phyloP scores from a whole-genome alignment of 1,284 basidiomycete species.

The Kalmanozyma brasiliensis region DNA sequence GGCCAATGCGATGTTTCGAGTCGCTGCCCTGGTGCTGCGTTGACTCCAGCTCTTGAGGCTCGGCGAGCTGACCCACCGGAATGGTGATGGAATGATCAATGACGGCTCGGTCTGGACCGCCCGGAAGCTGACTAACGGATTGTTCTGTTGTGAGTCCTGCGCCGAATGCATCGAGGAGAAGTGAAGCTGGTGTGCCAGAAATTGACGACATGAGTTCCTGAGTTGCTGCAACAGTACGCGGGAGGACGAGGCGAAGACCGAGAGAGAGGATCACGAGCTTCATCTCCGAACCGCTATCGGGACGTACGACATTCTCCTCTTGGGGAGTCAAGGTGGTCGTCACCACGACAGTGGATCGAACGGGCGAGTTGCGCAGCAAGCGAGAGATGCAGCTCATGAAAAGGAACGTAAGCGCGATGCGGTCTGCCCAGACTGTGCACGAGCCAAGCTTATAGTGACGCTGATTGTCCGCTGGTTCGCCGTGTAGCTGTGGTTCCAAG shows the following conservation, averaged over 20 bases:
- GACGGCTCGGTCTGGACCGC: constrained; percentile 15
- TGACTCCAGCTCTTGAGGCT: constrained; percentile 2
- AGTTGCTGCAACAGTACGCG: constrained; percentile 2
- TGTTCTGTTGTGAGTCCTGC: constrained; percentile 25
- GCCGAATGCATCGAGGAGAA: constrained; percentile 36
- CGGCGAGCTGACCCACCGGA: constrained; percentile 23
- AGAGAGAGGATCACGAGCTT: constrained; percentile 39
- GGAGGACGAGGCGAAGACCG: constrained; percentile 28
- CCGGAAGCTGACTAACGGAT: constrained; percentile 5
- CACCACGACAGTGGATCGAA: constrained; percentile 23
- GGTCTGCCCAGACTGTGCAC: constrained; percentile 36
- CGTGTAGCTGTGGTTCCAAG: constrained; percentile 26
- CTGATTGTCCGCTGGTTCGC: constrained; percentile 15
- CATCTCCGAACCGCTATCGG: constrained; percentile 13
- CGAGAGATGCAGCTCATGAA: constrained; percentile 43
- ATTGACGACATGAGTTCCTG: constrained; percentile 19
- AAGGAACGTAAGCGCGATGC: constrained; percentile 25
- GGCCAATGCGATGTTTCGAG: constrained; percentile 14
- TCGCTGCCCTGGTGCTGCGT: background rate
- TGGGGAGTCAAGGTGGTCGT: constrained; percentile 22
- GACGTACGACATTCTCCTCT: constrained; percentile 11
- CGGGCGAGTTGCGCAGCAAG: constrained; percentile 23
- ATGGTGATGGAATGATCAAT: constrained; percentile 32
- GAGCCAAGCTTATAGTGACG: constrained; percentile 37
- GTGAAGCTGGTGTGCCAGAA: constrained; percentile 18